These are phyloP conservation scores for Fusarium siculi DNA, from an alignment of 2,329 filamentous ascomycete genomes.

Conservation along the genomic window DNA sequence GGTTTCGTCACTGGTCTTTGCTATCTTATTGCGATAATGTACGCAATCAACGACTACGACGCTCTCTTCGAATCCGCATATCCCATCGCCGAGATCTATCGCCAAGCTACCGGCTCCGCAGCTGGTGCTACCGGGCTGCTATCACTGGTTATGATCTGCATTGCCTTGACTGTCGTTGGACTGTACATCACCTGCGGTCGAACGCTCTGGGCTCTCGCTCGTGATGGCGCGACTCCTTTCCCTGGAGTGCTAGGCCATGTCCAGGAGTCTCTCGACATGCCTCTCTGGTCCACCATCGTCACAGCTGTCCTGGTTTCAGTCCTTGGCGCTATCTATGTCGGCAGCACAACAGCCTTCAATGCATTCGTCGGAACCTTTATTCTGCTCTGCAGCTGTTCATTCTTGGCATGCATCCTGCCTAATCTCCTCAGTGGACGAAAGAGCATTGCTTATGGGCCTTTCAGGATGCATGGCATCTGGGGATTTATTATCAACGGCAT, in stretches of 20 bases:
- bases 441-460: constrained; percentile 62
- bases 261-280: constrained; percentile 47
- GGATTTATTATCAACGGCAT: constrained; percentile 64
- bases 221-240: constrained; percentile 53
- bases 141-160: constrained; percentile 52
- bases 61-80: constrained; percentile 62
- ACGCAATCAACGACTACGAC: constrained; percentile 67
- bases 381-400: constrained; percentile 53
- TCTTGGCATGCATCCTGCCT: constrained; percentile 71
- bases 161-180: constrained; percentile 50
- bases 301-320: constrained; percentile 59
- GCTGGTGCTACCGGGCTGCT: constrained; percentile 63
- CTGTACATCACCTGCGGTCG: constrained; percentile 53
- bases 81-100: constrained; percentile 75
- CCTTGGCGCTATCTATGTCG: constrained; percentile 73
- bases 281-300: constrained; percentile 60
- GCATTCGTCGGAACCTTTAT: constrained; percentile 68
- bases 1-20: constrained; percentile 64
- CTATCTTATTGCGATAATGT: constrained; percentile 66
- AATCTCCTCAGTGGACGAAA: constrained; percentile 58
- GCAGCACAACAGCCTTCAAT: constrained; percentile 73
- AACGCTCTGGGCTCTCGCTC: constrained; percentile 54
- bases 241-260: constrained; percentile 46
- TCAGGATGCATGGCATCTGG: constrained; percentile 60
- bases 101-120: constrained; percentile 63